Evolutionary conservation across 2,329 filamentous ascomycete species (phyloP).

Genomic region (Neofusicoccum cordaticola): DNA sequence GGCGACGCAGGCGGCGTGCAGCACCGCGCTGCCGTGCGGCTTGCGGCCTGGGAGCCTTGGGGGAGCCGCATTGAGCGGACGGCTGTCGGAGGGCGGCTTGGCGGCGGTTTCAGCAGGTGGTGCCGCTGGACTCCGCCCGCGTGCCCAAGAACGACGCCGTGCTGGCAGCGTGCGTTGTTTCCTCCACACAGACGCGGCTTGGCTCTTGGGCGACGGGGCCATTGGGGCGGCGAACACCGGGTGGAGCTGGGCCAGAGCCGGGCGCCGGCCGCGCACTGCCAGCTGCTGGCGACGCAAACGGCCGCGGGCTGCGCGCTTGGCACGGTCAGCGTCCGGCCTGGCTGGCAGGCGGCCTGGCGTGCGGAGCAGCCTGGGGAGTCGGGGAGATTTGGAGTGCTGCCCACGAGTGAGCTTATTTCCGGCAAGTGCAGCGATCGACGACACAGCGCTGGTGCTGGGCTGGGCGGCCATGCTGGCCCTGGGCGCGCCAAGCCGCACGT

Average conservation of each 20-base stretch:
- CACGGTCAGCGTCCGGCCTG: neutral
- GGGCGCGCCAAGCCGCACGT: constrained; percentile 9
- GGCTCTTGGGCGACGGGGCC: neutral
- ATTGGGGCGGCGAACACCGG: neutral
- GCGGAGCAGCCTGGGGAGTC: neutral
- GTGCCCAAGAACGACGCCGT: neutral
- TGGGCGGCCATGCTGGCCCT: neutral
- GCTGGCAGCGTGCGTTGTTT: neutral
- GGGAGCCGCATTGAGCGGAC: neutral
- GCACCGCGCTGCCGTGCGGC: too few species aligned
- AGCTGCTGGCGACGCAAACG: neutral
- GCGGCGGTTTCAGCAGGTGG: constrained; percentile 4
- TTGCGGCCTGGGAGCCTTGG: neutral
- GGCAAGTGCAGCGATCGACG: neutral
- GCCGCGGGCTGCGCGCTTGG: neutral
- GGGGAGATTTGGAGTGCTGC: neutral
- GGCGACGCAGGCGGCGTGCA: too few species aligned
- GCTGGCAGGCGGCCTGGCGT: neutral
- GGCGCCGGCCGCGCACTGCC: neutral
- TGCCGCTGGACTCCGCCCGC: neutral
- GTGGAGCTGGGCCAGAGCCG: neutral
- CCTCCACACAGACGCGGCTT: neutral
- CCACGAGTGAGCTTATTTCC: neutral
- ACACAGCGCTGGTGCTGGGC: neutral
- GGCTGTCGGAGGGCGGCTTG: neutral